Evolutionary conservation across 306 rosid genomes (phyloP).

Genomic region (Prunus kanzakura): DNA sequence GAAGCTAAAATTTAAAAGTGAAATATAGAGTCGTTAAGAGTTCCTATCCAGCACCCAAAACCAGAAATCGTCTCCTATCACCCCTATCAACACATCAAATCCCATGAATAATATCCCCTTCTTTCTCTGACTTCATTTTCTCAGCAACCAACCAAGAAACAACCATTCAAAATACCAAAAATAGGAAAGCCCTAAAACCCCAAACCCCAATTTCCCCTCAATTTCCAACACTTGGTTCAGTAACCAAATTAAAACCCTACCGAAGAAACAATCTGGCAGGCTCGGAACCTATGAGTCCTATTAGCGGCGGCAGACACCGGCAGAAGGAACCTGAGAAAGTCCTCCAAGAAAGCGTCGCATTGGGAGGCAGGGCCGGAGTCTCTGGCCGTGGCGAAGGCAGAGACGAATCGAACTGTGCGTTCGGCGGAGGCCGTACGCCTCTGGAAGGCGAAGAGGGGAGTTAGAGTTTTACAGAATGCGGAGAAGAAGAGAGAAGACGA

Average conservation of each 20-base stretch:
- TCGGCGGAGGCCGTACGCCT: conserved; percentile 63
- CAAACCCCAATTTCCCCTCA: conserved; percentile 6
- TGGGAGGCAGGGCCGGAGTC: conserved; percentile 28
- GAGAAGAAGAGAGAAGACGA: conserved; percentile 52
- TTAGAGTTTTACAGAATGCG: conserved; percentile 60
- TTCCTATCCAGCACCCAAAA: not conserved
- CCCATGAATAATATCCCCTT: not conserved
- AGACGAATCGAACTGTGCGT: conserved; percentile 68
- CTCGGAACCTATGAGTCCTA: conserved; percentile 69
- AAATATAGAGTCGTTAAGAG: not conserved
- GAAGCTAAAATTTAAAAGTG: not conserved
- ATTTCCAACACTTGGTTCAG: not conserved
- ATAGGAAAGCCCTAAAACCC: not conserved
- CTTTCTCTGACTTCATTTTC: not conserved
- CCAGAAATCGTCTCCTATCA: not conserved
- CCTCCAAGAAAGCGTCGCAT: conserved; percentile 58
- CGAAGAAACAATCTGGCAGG: conserved; percentile 91
- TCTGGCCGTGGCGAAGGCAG: conserved; percentile 47
- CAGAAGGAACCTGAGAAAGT: conserved; percentile 66
- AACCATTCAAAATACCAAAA: not conserved
- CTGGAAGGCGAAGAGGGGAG: conserved; percentile 65
- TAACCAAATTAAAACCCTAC: conserved; percentile 24
- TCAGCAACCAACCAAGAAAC: not conserved
- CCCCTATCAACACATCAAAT: not conserved
- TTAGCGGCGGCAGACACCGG: conserved; percentile 45